Percentiles rank a stretch among this genome's conserved stretches.
Conservation (phyloP, 2,329 filamentous ascomycete genomes). For the Alternaria arborescens region DNA sequence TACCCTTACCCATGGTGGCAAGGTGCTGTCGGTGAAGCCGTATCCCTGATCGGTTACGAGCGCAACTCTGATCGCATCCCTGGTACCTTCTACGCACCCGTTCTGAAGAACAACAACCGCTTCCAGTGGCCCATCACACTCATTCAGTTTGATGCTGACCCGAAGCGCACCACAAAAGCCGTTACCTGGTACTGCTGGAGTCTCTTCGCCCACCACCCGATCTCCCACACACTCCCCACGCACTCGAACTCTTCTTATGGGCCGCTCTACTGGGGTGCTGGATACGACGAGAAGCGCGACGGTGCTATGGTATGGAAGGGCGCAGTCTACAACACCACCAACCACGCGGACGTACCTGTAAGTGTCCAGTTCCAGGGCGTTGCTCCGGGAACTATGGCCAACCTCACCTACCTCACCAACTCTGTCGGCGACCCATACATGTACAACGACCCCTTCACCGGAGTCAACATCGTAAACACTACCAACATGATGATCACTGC, state of each 20-base stretch:
- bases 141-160: constrained; percentile 53
- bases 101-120: constrained; percentile 47
- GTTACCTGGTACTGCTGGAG: constrained; percentile 49
- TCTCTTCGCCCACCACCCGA: constrained; percentile 54
- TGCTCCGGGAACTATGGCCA: constrained; percentile 34
- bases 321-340: constrained; percentile 60
- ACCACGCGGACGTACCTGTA: constrained; percentile 30
- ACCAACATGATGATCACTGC: constrained; percentile 31
- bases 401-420: constrained; percentile 56
- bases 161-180: constrained; percentile 40
- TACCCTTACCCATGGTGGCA: constrained; percentile 54
- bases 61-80: constrained; percentile 68
- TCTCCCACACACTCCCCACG: constrained; percentile 56
- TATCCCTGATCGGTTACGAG: constrained; percentile 72
- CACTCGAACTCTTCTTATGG: constrained; percentile 49
- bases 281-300: constrained; percentile 43
- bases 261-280: constrained; percentile 58
- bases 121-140: constrained; percentile 51
- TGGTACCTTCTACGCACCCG: constrained; percentile 54
- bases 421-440: constrained; percentile 49
- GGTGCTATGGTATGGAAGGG: constrained; percentile 55
- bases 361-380: constrained; percentile 43
- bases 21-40: constrained; percentile 69
- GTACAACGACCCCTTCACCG: constrained; percentile 57
- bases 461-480: constrained; percentile 54